Base-by-base conservation (phyloP, 768 basidiomycete species). In the Erythrobasidium yunnanense region DNA sequence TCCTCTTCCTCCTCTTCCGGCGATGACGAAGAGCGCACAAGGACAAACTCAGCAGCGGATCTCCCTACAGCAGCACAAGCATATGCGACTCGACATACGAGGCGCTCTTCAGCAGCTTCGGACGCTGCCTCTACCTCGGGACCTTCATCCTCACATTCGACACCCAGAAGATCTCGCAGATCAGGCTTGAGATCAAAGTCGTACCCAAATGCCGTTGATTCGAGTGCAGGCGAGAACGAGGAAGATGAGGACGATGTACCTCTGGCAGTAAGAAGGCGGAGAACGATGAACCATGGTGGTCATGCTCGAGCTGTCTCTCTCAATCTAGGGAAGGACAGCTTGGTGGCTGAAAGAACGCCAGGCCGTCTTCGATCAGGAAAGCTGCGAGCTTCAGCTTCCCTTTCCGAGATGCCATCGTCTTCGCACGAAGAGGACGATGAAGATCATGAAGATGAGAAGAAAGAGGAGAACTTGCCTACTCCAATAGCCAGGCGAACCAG, bases 301-400 rank as follows among this genome's bases (percentile, higher is more conserved):
- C n/a, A n/a, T n/a, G n/a, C n/a, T n/a, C n/a, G n/a, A n/a, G n/a
- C n/a, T n/a, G n/a, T n/a, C n/a, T n/a, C n/a, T n/a, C n/a, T n/a
- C n/a, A n/a, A n/a, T n/a, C n/a, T n/a, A n/a, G n/a, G n/a, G n/a
- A n/a, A n/a, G n/a, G n/a, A n/a, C n/a, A n/a, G n/a, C n/a, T n/a
- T 45, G 42, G 42, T 3, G 22, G 22, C 42, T 18, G 54, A 55
- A 17, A 38, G 45, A 32, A 60, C 57, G 27, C 57, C 57, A 23
- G 57, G 57, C 45, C 33, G 57, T 4, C 42, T 60, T 6, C 30
- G 57, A 7, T 60, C 57, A 22, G 57, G 57, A 11, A 60, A 60
- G 29, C 42, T 60, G 5, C 57, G 57, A 13, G 33, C 34, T 13
- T 38, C 57, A n/a, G n/a, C n/a, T n/a, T n/a, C n/a, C n/a, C n/a